Percentiles rank a stretch among this genome's conserved stretches.
These are phyloP conservation scores for Diplodia sapinea DNA, from an alignment of 2,329 filamentous ascomycete species.

Conservation along the genomic window DNA sequence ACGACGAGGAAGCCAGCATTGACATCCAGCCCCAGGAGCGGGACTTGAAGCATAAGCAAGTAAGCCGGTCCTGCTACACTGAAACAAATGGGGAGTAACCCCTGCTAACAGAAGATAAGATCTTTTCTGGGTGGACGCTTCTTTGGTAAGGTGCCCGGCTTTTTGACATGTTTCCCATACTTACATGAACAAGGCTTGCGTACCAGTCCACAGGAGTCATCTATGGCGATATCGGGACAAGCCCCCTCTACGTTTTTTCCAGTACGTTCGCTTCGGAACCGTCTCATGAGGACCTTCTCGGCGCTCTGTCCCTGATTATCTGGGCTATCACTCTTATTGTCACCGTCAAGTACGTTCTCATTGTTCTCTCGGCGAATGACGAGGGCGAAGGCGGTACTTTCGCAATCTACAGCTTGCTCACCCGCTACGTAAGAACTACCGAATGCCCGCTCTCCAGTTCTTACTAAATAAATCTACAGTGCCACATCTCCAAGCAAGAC, in stretches of 20 bases:
- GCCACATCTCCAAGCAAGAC: conserved; percentile 65
- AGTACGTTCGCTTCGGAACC: conserved; percentile 66
- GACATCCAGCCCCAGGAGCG: conserved; percentile 20
- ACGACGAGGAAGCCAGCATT: conserved; percentile 17
- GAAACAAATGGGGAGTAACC: background rate
- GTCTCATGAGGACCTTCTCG: conserved; percentile 63
- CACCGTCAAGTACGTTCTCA: conserved; percentile 70
- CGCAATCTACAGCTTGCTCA: conserved; percentile 68
- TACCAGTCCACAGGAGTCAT: conserved; percentile 71
- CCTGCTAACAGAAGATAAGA: background rate
- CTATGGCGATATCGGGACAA: conserved; percentile 71
- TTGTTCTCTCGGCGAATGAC: conserved; percentile 70
- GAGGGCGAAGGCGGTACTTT: conserved; percentile 75
- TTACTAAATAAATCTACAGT: conserved; percentile 41
- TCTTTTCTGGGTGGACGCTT: conserved; percentile 31
- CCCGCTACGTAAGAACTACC: conserved; percentile 54
- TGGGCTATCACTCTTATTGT: conserved; percentile 73
- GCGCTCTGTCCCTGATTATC: conserved; percentile 70
- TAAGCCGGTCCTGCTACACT: background rate
- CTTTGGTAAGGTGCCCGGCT: conserved; percentile 9
- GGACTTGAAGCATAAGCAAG: conserved; percentile 33
- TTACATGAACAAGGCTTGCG: conserved; percentile 53
- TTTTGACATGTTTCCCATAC: background rate
- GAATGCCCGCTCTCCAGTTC: no score
- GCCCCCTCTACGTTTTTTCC: conserved; percentile 74